A percentile compares a stretch with the other conserved stretches of the same genome.
phyloP scores from a whole-genome alignment of 2,329 filamentous ascomycete species.

The Sporothrix inflata region DNA sequence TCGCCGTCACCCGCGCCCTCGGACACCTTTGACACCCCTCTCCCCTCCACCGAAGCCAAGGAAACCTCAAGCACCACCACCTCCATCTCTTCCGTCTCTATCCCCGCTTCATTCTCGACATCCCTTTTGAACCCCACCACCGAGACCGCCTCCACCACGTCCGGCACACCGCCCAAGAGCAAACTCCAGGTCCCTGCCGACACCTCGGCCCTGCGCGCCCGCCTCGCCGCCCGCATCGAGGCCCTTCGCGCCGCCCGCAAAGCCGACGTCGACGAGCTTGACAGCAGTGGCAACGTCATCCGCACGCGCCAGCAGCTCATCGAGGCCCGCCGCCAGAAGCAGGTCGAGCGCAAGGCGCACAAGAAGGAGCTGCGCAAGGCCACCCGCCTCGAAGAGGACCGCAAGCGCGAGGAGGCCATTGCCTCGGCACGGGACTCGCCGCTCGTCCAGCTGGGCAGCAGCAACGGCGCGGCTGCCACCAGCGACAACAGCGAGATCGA shows the following conservation, averaged over 20 bases:
- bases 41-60: slow-evolving; percentile 40
- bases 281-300: slow-evolving; percentile 77
- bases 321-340: slow-evolving; percentile 83
- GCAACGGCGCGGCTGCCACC: slow-evolving; percentile 44
- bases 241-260: slow-evolving; percentile 83
- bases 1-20: slow-evolving; percentile 51
- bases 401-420: slow-evolving; percentile 64
- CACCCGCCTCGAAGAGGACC: slow-evolving; percentile 79
- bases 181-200: slow-evolving; percentile 56
- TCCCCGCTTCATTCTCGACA: slow-evolving; percentile 24
- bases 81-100: slow-evolving; percentile 22
- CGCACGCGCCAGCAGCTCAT: slow-evolving; percentile 89
- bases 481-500: slow-evolving; percentile 50
- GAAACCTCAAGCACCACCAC: slow-evolving; percentile 54
- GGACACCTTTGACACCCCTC: slow-evolving; percentile 62
- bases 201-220: slow-evolving; percentile 73
- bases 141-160: not conserved
- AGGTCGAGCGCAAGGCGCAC: slow-evolving; percentile 80
- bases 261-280: slow-evolving; percentile 58
- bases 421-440: slow-evolving; percentile 64
- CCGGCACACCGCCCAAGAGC: slow-evolving; percentile 17
- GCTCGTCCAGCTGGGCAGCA: slow-evolving; percentile 42
- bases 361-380: slow-evolving; percentile 83
- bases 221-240: slow-evolving; percentile 81
- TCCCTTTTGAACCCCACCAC: slow-evolving; percentile 37